Conservation (phyloP, 768 basidiomycete genomes). For the Mycena rosella region DNA sequence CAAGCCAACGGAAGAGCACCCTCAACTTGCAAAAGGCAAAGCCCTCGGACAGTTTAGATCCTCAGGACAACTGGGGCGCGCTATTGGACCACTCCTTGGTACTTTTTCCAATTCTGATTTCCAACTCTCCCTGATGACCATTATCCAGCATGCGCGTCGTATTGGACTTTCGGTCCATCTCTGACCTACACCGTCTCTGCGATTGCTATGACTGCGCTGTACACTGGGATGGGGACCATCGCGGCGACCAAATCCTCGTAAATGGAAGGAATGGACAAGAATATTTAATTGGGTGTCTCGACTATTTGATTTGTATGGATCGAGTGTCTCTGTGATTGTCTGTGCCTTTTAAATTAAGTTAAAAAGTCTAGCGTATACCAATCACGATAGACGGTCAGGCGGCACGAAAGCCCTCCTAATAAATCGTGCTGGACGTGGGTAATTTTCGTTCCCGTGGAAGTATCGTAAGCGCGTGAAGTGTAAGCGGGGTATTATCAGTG, state of each 20-base stretch:
- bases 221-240: slow-evolving; percentile 67
- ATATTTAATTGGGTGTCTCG: slow-evolving; percentile 33
- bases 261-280: slow-evolving; percentile 14
- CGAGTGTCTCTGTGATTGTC: slow-evolving; percentile 37
- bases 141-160: slow-evolving; percentile 80
- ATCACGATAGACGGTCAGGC: slow-evolving; percentile 20
- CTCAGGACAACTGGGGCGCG: slow-evolving; percentile 94
- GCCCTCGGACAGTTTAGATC: slow-evolving; percentile 91
- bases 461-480: slow-evolving; percentile 31
- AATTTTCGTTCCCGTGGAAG: slow-evolving; percentile 25
- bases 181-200: slow-evolving; percentile 78
- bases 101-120: slow-evolving; percentile 43
- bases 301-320: too few species aligned
- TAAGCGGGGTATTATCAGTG: slow-evolving; percentile 32
- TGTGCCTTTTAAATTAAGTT: slow-evolving; percentile 35
- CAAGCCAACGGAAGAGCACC: slow-evolving; percentile 67
- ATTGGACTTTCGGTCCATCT: slow-evolving; percentile 91
- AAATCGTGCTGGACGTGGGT: slow-evolving; percentile 31
- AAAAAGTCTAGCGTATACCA: slow-evolving; percentile 27
- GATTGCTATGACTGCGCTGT: slow-evolving; percentile 72
- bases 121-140: slow-evolving; percentile 31
- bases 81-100: slow-evolving; percentile 93
- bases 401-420: slow-evolving; percentile 15
- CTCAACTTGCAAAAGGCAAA: slow-evolving; percentile 83
- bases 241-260: slow-evolving; percentile 40